These are phyloP conservation scores for Schizosaccharomyces cryophilus DNA, from an alignment of 805 yeast species.

Conservation along the genomic window DNA sequence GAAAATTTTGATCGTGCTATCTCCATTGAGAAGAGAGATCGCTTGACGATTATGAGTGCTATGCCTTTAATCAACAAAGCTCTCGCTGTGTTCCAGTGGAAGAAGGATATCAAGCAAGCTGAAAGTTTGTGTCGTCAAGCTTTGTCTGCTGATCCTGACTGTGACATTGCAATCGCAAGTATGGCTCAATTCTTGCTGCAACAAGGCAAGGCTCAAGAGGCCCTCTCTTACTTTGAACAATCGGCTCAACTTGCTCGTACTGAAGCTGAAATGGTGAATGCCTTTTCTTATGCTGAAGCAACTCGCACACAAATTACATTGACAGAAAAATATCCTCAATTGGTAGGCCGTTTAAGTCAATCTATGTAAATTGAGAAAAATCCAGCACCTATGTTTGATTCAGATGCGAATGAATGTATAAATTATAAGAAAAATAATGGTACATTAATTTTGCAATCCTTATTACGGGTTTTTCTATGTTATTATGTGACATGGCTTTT, in stretches of 20 bases:
- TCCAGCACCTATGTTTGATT: too few relatives aligned
- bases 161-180: constrained; percentile 73
- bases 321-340: constrained; percentile 9
- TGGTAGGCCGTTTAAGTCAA: constrained; percentile 7
- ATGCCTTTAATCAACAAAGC: constrained; percentile 81
- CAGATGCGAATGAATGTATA: too few relatives aligned
- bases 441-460: too few relatives aligned
- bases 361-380: background rate
- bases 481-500: too few relatives aligned
- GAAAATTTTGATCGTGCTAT: constrained; percentile 71
- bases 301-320: constrained; percentile 69
- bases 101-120: constrained; percentile 29
- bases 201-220: constrained; percentile 58
- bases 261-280: constrained; percentile 67
- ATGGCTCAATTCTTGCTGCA: constrained; percentile 79
- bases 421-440: too few relatives aligned
- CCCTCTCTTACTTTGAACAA: constrained; percentile 58
- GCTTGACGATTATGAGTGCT: constrained; percentile 57
- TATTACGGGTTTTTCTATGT: too few relatives aligned
- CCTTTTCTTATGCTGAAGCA: constrained; percentile 78
- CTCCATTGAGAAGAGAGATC: constrained; percentile 14
- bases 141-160: constrained; percentile 55
- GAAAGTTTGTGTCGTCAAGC: constrained; percentile 48
- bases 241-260: constrained; percentile 65
- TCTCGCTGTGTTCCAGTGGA: constrained; percentile 20